Evolutionary conservation across 768 basidiomycete genomes (phyloP).

Genomic region (Rhodotorula diobovata): DNA sequence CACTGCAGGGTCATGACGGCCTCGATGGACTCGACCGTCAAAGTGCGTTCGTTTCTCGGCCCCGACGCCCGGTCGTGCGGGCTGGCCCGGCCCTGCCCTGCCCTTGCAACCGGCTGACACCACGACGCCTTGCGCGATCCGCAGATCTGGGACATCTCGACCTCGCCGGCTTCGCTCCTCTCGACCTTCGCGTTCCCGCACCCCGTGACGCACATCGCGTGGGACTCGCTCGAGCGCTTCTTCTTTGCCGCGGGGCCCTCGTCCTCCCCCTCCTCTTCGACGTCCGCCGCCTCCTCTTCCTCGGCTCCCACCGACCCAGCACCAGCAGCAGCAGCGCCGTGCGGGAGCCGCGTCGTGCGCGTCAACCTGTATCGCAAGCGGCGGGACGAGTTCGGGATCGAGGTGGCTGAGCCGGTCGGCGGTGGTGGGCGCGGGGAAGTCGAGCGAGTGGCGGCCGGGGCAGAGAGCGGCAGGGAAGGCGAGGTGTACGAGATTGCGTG

Average conservation of each 20-base stretch:
- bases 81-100: no score
- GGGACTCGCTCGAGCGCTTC: conserved; percentile 78
- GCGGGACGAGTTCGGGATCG: conserved; percentile 33
- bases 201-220: conserved; percentile 63
- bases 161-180: conserved; percentile 60
- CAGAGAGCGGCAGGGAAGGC: background rate
- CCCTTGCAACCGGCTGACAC: no score
- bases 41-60: conserved; percentile 55
- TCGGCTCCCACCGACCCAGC: background rate
- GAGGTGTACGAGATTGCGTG: conserved; percentile 49
- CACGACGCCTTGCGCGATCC: no score
- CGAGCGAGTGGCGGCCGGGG: conserved; percentile 55
- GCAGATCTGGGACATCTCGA: conserved; percentile 73
- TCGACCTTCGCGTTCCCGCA: conserved; percentile 83
- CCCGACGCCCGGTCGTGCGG: background rate
- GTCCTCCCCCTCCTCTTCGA: conserved; percentile 67
- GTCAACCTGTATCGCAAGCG: conserved; percentile 23
- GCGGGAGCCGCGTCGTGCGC: conserved; percentile 5
- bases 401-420: conserved; percentile 62
- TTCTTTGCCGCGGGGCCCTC: conserved; percentile 82
- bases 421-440: conserved; percentile 67
- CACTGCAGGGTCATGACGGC: conserved; percentile 71
- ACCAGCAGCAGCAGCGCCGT: background rate
- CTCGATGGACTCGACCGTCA: conserved; percentile 83
- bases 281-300: conserved; percentile 56